These are phyloP conservation scores for Musa troglodytarum DNA, from an alignment of 176 grass and related monocot genomes.

Conservation along the genomic window DNA sequence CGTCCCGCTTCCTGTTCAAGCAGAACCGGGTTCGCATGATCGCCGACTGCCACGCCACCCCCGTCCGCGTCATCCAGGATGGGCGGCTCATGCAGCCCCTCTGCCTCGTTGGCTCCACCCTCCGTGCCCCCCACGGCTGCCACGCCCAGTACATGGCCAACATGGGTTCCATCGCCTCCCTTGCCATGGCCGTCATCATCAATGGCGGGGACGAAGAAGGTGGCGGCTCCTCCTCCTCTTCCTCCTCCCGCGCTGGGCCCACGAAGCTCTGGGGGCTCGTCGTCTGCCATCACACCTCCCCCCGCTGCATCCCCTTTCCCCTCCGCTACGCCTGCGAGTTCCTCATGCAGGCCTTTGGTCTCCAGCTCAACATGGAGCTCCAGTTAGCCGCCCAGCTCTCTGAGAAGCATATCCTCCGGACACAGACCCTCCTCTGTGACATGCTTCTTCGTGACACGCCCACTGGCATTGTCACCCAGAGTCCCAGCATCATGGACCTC, in stretches of 20 bases:
- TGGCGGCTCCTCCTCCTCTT: slow-evolving; percentile 23
- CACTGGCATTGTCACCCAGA: slow-evolving; percentile 91
- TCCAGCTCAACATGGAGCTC: slow-evolving; percentile 98
- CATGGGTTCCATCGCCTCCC: slow-evolving; percentile 93
- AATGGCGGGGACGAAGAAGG: slow-evolving; percentile 54
- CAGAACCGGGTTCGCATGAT: slow-evolving; percentile 97
- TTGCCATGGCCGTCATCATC: slow-evolving; percentile 87
- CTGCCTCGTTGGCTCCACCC: slow-evolving; percentile 89
- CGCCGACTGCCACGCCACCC: slow-evolving; percentile 53
- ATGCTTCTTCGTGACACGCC: slow-evolving; percentile 90
- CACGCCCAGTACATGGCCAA: slow-evolving; percentile 96
- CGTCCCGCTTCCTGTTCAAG: slow-evolving; percentile 91
- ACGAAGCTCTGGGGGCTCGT: slow-evolving; percentile 97
- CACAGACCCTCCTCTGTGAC: slow-evolving; percentile 87
- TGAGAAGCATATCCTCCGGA: slow-evolving; percentile 83
- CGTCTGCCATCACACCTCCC: slow-evolving; percentile 92
- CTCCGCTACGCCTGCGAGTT: slow-evolving; percentile 92
- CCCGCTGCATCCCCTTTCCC: slow-evolving; percentile 76
- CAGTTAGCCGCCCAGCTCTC: slow-evolving; percentile 79
- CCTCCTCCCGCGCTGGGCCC: slow-evolving; percentile 8
- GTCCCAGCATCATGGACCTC: slow-evolving; percentile 95
- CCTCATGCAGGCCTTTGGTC: slow-evolving; percentile 89
- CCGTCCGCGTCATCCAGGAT: slow-evolving; percentile 81
- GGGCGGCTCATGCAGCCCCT: slow-evolving; percentile 52
- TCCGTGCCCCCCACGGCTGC: slow-evolving; percentile 72